phyloP scores from a whole-genome alignment of 2,329 filamentous ascomycete species.

The Fusarium devonianum region DNA sequence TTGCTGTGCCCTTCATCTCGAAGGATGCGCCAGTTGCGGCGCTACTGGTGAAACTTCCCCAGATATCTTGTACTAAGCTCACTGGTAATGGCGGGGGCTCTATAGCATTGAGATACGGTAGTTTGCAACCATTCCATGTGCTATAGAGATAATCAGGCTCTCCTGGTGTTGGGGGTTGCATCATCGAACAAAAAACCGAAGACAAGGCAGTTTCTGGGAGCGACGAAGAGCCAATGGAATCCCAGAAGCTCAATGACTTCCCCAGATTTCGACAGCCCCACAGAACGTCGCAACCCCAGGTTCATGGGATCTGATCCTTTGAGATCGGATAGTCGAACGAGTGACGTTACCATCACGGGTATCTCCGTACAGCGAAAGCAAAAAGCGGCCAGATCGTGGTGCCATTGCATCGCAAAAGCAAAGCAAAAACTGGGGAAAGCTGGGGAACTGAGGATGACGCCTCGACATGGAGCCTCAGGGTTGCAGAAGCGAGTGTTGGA shows the following conservation, averaged over 20 bases:
- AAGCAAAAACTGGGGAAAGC: conserved; percentile 4
- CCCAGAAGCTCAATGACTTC: conserved; percentile 7
- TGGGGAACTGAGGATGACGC: conserved; percentile 7
- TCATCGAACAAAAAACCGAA: too few relatives aligned
- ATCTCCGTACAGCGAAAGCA: background rate
- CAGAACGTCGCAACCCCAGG: background rate
- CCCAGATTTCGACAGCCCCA: conserved; percentile 12
- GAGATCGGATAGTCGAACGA: conserved; percentile 12
- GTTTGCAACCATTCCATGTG: background rate
- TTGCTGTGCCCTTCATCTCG: conserved; percentile 1
- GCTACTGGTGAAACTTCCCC: background rate
- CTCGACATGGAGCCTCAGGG: conserved; percentile 6
- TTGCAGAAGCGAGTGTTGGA: conserved; percentile 15
- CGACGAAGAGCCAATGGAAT: conserved; percentile 14
- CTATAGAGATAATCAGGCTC: too few relatives aligned
- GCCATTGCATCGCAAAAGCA: background rate
- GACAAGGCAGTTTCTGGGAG: too few relatives aligned
- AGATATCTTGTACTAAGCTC: background rate
- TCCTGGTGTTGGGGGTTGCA: too few relatives aligned
- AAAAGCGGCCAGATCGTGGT: background rate
- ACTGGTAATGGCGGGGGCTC: background rate
- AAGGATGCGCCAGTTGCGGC: background rate
- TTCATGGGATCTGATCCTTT: conserved; percentile 9
- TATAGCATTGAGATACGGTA: background rate
- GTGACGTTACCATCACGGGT: conserved; percentile 2